Percentiles rank a stretch among this genome's conserved stretches.
Evolutionary conservation across 2,329 filamentous ascomycete genomes (phyloP).

Genomic region (Berkeleyomyces basicola): DNA sequence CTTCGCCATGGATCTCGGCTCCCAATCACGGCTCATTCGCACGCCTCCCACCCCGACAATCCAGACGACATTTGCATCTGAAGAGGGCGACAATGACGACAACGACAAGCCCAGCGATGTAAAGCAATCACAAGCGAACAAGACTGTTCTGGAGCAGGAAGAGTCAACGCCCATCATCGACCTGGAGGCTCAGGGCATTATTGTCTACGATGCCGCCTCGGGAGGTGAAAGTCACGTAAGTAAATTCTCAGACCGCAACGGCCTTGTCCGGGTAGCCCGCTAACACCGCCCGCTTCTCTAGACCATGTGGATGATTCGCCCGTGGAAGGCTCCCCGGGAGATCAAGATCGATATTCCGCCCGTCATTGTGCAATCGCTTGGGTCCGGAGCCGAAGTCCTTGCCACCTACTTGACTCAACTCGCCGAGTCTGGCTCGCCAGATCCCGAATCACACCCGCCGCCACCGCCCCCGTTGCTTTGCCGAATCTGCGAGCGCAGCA

Average conservation of each 20-base stretch:
- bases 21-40: conserved; percentile 31
- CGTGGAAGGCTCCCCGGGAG: conserved; percentile 72
- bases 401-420: conserved; percentile 84
- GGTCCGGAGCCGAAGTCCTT: conserved; percentile 84
- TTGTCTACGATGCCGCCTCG: conserved; percentile 83
- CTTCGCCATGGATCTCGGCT: conserved; percentile 56
- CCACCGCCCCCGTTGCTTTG: conserved; percentile 77
- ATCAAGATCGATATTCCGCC: conserved; percentile 89
- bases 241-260: conserved; percentile 15
- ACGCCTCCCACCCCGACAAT: conserved; percentile 10
- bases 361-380: conserved; percentile 79
- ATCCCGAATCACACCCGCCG: conserved; percentile 59
- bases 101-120: conserved; percentile 20
- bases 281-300: conserved; percentile 25
- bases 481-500: conserved; percentile 92
- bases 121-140: conserved; percentile 17
- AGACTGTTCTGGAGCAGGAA: conserved; percentile 27
- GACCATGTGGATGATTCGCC: conserved; percentile 99
- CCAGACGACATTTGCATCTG: conserved; percentile 22
- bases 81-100: conserved; percentile 17
- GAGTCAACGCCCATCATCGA: conserved; percentile 38
- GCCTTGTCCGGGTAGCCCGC: neutral
- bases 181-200: conserved; percentile 92
- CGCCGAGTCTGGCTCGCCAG: conserved; percentile 65
- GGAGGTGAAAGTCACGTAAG: conserved; percentile 82